Percentiles rank a stretch among this genome's conserved stretches.
These are phyloP conservation scores for Nemania abortiva DNA, from an alignment of 2,329 filamentous ascomycete genomes.

Conservation along the genomic window DNA sequence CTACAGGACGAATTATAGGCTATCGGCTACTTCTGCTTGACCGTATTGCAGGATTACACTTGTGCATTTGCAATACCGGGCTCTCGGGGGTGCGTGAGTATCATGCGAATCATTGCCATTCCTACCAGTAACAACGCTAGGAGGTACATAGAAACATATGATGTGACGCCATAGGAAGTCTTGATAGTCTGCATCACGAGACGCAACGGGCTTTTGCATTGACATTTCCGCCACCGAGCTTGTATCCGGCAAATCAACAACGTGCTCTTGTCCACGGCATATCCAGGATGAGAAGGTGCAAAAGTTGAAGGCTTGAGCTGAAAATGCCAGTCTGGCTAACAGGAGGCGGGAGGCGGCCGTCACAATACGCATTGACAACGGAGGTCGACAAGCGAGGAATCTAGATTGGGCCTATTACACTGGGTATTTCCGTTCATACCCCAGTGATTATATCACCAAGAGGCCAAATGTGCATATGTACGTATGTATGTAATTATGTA, in stretches of 20 bases:
- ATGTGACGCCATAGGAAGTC: conserved; percentile 1
- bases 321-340: neutral
- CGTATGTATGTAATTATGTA: neutral
- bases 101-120: neutral
- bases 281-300: neutral
- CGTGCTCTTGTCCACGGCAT: neutral
- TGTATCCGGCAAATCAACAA: neutral
- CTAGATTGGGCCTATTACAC: neutral
- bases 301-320: neutral
- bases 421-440: neutral
- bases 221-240: neutral
- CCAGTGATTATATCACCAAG: neutral
- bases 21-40: neutral
- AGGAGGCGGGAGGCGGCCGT: neutral
- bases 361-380: neutral
- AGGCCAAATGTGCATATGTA: neutral
- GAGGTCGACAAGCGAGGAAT: conserved; percentile 2
- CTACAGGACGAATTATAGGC: neutral
- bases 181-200: neutral
- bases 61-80: neutral
- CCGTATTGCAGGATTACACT: conserved; percentile 1
- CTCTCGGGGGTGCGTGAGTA: neutral
- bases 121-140: neutral
- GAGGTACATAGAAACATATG: neutral
- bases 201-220: neutral